phyloP scores from a whole-genome alignment of 768 basidiomycete species.

The Lepiota brunneoincarnata region DNA sequence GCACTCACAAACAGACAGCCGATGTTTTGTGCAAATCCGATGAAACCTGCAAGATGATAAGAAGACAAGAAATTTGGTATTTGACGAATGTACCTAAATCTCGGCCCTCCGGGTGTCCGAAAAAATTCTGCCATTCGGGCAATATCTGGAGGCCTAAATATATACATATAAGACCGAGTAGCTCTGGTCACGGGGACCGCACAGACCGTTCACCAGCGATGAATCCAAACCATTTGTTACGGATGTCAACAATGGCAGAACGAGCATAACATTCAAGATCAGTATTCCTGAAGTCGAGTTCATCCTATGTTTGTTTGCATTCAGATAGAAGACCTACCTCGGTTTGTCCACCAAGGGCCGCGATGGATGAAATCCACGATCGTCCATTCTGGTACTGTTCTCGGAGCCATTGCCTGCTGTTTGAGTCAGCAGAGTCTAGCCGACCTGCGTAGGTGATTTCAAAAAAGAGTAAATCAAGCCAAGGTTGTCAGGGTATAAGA shows the following conservation, averaged over 20 bases:
- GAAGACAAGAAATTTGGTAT: not conserved
- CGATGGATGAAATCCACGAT: conserved; percentile 57
- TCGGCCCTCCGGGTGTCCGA: conserved; percentile 48
- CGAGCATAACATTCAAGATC: conserved; percentile 52
- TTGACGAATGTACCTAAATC: conserved; percentile 36
- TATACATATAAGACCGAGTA: not conserved
- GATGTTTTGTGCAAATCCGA: conserved; percentile 64
- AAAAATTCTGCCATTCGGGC: conserved; percentile 59
- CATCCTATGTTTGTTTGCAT: too few relatives aligned
- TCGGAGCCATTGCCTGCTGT: conserved; percentile 15
- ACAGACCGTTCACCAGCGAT: conserved; percentile 55
- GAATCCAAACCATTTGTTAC: conserved; percentile 67
- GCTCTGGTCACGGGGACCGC: not conserved
- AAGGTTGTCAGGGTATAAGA: not conserved
- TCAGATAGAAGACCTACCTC: conserved; percentile 33
- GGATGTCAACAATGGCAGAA: conserved; percentile 64
- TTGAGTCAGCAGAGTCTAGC: conserved; percentile 3
- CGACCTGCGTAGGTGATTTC: not conserved
- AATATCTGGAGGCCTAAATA: conserved; percentile 61
- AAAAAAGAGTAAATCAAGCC: not conserved
- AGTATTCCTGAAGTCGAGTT: conserved; percentile 43
- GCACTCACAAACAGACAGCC: conserved; percentile 47
- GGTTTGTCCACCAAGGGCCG: conserved; percentile 62
- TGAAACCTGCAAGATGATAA: conserved; percentile 40
- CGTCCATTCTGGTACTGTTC: conserved; percentile 45